Evolutionary conservation across 495 filamentous ascomycete genomes (phyloP).

Genomic region (Thermothielavioides terrestris): DNA sequence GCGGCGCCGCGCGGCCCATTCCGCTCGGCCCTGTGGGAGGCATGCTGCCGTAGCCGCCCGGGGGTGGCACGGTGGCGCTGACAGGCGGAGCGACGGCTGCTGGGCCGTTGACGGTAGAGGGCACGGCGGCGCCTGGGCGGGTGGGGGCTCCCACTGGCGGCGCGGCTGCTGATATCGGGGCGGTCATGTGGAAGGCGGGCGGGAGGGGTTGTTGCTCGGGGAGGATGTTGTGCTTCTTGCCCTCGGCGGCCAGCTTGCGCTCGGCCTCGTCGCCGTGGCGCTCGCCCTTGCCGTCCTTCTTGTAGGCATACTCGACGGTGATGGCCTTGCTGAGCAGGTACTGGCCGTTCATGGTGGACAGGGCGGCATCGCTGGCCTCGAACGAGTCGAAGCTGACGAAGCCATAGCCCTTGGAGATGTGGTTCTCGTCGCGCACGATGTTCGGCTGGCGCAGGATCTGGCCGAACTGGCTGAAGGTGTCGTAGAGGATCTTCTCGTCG

Average conservation of each 20-base stretch:
- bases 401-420: constrained; percentile 90
- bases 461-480: constrained; percentile 93
- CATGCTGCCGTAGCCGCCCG: constrained; percentile 23
- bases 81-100: constrained; percentile 14
- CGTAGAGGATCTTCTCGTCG: constrained; percentile 92
- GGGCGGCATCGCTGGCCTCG: constrained; percentile 87
- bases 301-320: constrained; percentile 96
- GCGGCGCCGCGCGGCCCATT: constrained; percentile 24
- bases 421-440: constrained; percentile 86
- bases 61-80: constrained; percentile 22
- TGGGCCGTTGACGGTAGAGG: constrained; percentile 6
- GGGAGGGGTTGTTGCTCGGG: constrained; percentile 59
- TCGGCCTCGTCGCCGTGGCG: constrained; percentile 93
- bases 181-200: constrained; percentile 40
- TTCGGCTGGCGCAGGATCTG: constrained; percentile 76
- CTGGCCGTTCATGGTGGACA: constrained; percentile 89
- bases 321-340: constrained; percentile 95
- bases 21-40: constrained; percentile 39
- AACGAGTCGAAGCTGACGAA: constrained; percentile 94
- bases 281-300: constrained; percentile 98
- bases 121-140: constrained; percentile 19
- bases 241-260: constrained; percentile 83
- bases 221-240: constrained; percentile 85
- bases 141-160: constrained; percentile 19
- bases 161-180: constrained; percentile 7